Conservation (phyloP, 2,329 filamentous ascomycete genomes). For the Aspergillus bombycis region DNA sequence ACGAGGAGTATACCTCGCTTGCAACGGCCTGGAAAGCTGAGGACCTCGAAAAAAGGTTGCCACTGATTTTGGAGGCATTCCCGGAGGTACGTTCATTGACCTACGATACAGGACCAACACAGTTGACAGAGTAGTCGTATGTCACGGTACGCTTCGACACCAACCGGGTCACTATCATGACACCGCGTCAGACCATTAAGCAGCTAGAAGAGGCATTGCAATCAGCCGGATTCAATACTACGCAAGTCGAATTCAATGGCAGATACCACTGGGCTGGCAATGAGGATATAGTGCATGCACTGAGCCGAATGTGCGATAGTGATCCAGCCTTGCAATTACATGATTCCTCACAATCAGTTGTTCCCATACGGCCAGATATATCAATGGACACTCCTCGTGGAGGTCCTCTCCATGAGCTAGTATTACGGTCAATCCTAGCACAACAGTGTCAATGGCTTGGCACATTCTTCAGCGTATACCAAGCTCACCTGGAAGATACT, state of each 20-base stretch:
- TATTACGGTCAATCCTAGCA: slow-evolving; percentile 16
- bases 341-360: slow-evolving; percentile 7
- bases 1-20: slow-evolving; percentile 20
- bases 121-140: slow-evolving; percentile 17
- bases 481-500: slow-evolving; percentile 2
- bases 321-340: slow-evolving; percentile 16
- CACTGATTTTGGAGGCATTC: slow-evolving; percentile 5
- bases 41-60: background rate
- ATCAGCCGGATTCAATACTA: slow-evolving; percentile 14
- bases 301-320: slow-evolving; percentile 15
- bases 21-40: slow-evolving; percentile 16
- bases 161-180: slow-evolving; percentile 21
- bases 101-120: no score
- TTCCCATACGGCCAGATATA: slow-evolving; percentile 11
- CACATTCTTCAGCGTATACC: slow-evolving; percentile 17
- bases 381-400: background rate
- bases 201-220: slow-evolving; percentile 16
- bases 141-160: slow-evolving; percentile 21
- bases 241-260: slow-evolving; percentile 21
- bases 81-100: slow-evolving; percentile 13
- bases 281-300: background rate
- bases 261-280: slow-evolving; percentile 24
- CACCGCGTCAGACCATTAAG: slow-evolving; percentile 10
- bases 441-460: slow-evolving; percentile 20
- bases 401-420: slow-evolving; percentile 13